Conservation (phyloP, 805 yeast genomes). For the Yarrowia osloensis region DNA sequence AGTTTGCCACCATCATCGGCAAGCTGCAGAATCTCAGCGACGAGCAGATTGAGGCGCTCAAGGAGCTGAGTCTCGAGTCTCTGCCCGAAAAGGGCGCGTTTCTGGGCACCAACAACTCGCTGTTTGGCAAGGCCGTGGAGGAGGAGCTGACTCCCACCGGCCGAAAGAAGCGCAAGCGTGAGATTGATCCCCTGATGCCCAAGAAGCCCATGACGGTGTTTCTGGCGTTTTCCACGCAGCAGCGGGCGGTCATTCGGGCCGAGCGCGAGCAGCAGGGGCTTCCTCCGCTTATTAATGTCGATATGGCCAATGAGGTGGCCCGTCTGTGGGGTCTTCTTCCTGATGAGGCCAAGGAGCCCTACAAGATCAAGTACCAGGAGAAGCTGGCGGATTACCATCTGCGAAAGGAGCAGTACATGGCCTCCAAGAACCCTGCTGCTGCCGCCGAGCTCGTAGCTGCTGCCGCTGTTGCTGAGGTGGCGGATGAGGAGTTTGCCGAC, state of each 20-base stretch:
- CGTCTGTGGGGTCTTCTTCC: slow-evolving; percentile 74
- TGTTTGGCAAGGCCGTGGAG: not conserved
- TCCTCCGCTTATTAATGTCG: slow-evolving; percentile 69
- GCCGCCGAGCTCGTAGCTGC: not conserved
- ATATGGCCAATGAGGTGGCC: slow-evolving; percentile 76
- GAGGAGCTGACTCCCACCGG: slow-evolving; percentile 12
- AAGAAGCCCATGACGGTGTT: slow-evolving; percentile 89
- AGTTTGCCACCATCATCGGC: slow-evolving; percentile 13
- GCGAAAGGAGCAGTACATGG: not conserved
- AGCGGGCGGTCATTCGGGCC: slow-evolving; percentile 68
- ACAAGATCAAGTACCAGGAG: slow-evolving; percentile 14
- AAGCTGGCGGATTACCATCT: slow-evolving; percentile 9
- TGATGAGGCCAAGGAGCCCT: slow-evolving; percentile 43
- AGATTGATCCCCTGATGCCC: slow-evolving; percentile 86
- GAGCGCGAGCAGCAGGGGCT: slow-evolving; percentile 63
- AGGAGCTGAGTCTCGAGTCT: slow-evolving; percentile 8
- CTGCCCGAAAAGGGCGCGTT: slow-evolving; percentile 17
- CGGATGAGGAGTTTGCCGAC: slow-evolving; percentile 8
- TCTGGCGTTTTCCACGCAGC: slow-evolving; percentile 73
- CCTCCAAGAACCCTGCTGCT: not conserved
- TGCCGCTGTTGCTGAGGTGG: not conserved
- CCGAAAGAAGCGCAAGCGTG: slow-evolving; percentile 24
- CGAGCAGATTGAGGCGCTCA: slow-evolving; percentile 4
- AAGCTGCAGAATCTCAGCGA: slow-evolving; percentile 2
- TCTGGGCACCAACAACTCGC: not conserved